Evolutionary conservation across 257 asterid species (phyloP).

Genomic region (Ilex aquifolium): DNA sequence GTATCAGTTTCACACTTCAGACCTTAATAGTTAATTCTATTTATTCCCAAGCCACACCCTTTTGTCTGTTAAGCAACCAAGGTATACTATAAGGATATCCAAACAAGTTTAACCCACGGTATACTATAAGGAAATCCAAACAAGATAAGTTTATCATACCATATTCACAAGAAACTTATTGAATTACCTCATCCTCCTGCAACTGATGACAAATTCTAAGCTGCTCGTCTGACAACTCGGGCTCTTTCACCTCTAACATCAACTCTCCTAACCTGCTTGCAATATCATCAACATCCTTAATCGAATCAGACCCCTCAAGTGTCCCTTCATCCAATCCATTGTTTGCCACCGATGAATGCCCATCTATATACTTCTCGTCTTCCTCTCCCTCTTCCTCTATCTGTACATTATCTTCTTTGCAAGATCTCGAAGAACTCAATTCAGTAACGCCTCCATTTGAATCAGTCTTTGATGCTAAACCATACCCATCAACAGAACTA

Average conservation of each 20-base stretch:
- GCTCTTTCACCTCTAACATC: slow-evolving; percentile 36
- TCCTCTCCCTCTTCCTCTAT: slow-evolving; percentile 10
- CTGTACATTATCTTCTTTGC: slow-evolving; percentile 4
- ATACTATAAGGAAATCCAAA: not conserved
- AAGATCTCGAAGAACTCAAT: not conserved
- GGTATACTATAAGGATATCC: not conserved
- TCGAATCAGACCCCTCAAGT: slow-evolving; percentile 16
- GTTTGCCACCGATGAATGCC: not conserved
- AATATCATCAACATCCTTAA: slow-evolving; percentile 26
- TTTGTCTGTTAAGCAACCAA: too few species aligned
- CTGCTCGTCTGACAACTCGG: slow-evolving; percentile 45
- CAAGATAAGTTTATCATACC: slow-evolving; percentile 4
- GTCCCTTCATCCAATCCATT: slow-evolving; percentile 11
- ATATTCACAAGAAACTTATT: slow-evolving; percentile 7
- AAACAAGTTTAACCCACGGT: not conserved
- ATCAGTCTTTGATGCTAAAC: slow-evolving; percentile 13
- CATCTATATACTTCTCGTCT: not conserved
- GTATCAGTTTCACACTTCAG: too few species aligned
- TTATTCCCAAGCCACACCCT: too few species aligned
- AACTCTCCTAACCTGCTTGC: slow-evolving; percentile 47
- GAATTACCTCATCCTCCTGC: slow-evolving; percentile 79
- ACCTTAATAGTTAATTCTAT: too few species aligned
- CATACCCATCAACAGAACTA: slow-evolving; percentile 13
- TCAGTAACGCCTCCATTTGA: not conserved
- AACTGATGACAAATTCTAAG: slow-evolving; percentile 54